Conservation (phyloP, 306 rosid genomes). For the Fragaria ananassa region DNA sequence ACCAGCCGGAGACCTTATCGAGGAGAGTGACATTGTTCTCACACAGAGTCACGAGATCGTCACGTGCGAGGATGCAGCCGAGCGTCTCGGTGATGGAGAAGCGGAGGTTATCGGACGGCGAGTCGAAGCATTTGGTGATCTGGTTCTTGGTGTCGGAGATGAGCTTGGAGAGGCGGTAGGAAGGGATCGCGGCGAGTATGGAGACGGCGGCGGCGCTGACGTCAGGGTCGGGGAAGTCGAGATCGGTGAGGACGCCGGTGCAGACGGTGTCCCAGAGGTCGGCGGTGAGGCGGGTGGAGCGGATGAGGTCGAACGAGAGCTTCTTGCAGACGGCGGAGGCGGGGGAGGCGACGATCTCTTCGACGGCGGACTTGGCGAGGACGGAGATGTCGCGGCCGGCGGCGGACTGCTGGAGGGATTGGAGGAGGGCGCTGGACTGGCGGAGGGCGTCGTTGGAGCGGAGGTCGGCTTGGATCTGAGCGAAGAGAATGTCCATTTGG, state of each 20-base stretch:
- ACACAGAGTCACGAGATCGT: constrained; percentile 88
- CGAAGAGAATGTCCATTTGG: constrained; percentile 85
- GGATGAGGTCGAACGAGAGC: constrained; percentile 91
- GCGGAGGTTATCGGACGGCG: constrained; percentile 71
- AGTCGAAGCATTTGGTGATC: constrained; percentile 77
- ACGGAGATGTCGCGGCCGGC: constrained; percentile 93
- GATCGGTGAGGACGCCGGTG: constrained; percentile 71
- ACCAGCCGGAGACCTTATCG: constrained; percentile 83
- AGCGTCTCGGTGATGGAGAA: constrained; percentile 86
- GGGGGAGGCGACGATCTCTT: constrained; percentile 94
- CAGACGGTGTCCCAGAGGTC: constrained; percentile 96
- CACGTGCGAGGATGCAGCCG: constrained; percentile 91
- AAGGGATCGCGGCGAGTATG: constrained; percentile 91
- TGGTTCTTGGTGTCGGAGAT: constrained; percentile 75
- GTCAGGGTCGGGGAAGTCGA: constrained; percentile 94
- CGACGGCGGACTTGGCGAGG: constrained; percentile 86
- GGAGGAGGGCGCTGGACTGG: constrained; percentile 91
- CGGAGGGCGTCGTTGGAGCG: constrained; percentile 98
- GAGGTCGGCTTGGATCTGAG: constrained; percentile 99
- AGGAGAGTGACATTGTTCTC: constrained; percentile 82
- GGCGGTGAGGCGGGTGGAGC: constrained; percentile 91
- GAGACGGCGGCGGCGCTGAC: constrained; percentile 93
- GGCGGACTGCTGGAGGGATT: constrained; percentile 97
- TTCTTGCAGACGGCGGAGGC: constrained; percentile 94
- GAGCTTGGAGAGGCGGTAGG: constrained; percentile 67